Evolutionary conservation across 2,329 filamentous ascomycete genomes (phyloP).

Genomic region (Penicillium sclerotigenum): DNA sequence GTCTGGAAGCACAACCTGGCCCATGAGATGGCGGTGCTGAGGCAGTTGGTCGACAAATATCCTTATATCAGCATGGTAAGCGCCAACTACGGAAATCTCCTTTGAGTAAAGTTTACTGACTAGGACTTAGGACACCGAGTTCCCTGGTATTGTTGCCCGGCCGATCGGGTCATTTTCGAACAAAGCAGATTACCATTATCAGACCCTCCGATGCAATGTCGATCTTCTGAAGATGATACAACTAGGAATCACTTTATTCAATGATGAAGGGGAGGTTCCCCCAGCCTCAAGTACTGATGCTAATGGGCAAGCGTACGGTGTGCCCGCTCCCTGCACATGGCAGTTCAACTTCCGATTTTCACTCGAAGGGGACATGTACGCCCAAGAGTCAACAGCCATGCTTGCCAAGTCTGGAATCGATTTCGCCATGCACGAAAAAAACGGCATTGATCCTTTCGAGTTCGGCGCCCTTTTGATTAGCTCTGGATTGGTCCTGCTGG

Average conservation of each 20-base stretch:
- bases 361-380: constrained; percentile 94
- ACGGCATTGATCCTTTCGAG: constrained; percentile 84
- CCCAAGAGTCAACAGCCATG: constrained; percentile 88
- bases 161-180: constrained; percentile 93
- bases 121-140: constrained; percentile 78
- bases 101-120: constrained; percentile 11
- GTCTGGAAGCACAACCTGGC: constrained; percentile 92
- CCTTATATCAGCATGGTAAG: constrained; percentile 97
- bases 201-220: constrained; percentile 94
- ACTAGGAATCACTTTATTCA: constrained; percentile 90
- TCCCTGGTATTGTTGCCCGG: constrained; percentile 93
- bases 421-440: constrained; percentile 75
- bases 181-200: constrained; percentile 98
- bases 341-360: constrained; percentile 99
- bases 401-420: constrained; percentile 90
- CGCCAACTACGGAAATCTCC: not conserved
- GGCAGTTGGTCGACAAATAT: constrained; percentile 82
- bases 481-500: constrained; percentile 82
- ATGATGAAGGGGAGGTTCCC: constrained; percentile 81
- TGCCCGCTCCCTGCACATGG: constrained; percentile 82
- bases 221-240: constrained; percentile 97
- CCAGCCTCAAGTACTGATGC: constrained; percentile 62
- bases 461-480: constrained; percentile 89
- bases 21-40: constrained; percentile 82
- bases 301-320: constrained; percentile 49